Percentiles rank a stretch among this genome's conserved stretches.
phyloP scores from a whole-genome alignment of 345 rosid species.

The Physaria fendleri region DNA sequence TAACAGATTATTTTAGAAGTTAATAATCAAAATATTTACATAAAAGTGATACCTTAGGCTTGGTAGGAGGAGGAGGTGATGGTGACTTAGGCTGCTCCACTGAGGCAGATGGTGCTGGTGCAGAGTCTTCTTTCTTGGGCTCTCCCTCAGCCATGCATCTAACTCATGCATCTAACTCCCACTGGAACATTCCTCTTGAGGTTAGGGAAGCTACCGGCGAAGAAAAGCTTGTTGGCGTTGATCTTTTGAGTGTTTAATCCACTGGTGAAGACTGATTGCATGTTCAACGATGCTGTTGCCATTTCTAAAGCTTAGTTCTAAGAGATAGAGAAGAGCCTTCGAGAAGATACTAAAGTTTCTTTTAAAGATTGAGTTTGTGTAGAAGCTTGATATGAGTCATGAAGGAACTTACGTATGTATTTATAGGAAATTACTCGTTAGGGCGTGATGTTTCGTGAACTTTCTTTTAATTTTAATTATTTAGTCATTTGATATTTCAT shows the following conservation, averaged over 20 bases:
- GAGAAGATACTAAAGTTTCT: too few relatives aligned
- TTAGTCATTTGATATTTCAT: neutral
- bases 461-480: constrained; percentile 7
- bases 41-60: constrained; percentile 27
- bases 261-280: constrained; percentile 42
- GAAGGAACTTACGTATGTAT: constrained; percentile 1
- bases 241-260: constrained; percentile 19
- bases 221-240: constrained; percentile 15
- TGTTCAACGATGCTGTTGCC: constrained; percentile 32
- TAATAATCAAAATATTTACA: too few relatives aligned
- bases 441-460: constrained; percentile 16
- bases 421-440: constrained; percentile 20
- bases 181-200: constrained; percentile 21
- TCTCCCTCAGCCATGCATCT: constrained; percentile 38
- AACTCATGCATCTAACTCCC: too few relatives aligned
- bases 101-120: constrained; percentile 27
- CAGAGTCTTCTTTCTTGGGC: constrained; percentile 14
- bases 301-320: constrained; percentile 14
- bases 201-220: constrained; percentile 14
- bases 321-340: neutral
- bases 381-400: constrained; percentile 6
- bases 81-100: constrained; percentile 22
- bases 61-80: constrained; percentile 13
- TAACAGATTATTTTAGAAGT: too few relatives aligned
- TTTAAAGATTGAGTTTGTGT: neutral